A percentile compares a stretch with the other conserved stretches of the same genome.
phyloP scores from a whole-genome alignment of 352 stramenopile genomes.

The Pythium folliculosum region DNA sequence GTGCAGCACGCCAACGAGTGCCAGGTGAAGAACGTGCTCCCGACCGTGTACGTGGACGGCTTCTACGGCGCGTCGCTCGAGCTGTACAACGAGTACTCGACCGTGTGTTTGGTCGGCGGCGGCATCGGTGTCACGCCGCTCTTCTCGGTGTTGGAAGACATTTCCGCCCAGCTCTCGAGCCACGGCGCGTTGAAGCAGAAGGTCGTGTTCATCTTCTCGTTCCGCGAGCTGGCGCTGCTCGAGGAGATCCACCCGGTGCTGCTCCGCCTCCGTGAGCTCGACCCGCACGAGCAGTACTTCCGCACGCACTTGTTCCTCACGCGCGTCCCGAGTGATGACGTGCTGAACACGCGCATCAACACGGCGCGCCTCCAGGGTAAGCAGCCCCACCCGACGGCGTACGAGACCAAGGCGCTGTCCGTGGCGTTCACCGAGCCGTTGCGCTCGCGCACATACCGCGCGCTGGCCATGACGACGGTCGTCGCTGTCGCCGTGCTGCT shows the following conservation, averaged over 20 bases:
- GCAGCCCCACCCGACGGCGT: slow-evolving; percentile 7
- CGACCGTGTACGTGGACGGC: slow-evolving; percentile 45
- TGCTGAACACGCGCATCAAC: slow-evolving; percentile 22
- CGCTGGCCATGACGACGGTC: slow-evolving; percentile 5
- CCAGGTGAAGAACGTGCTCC: slow-evolving; percentile 18
- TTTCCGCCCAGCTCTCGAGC: slow-evolving; percentile 27
- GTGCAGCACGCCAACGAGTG: slow-evolving; percentile 38
- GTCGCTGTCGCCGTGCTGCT: slow-evolving; percentile 6
- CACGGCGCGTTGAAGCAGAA: slow-evolving; percentile 18
- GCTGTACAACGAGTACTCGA: slow-evolving; percentile 39
- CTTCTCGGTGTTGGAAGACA: slow-evolving; percentile 41
- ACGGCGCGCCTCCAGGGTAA: slow-evolving; percentile 11
- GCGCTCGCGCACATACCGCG: slow-evolving; percentile 15
- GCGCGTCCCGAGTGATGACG: slow-evolving; percentile 7
- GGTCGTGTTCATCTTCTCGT: slow-evolving; percentile 43
- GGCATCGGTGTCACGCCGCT: slow-evolving; percentile 46
- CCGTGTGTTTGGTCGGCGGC: slow-evolving; percentile 33
- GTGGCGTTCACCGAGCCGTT: slow-evolving; percentile 24
- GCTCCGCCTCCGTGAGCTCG: slow-evolving; percentile 27
- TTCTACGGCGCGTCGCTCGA: slow-evolving; percentile 42
- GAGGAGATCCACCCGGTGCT: slow-evolving; percentile 41
- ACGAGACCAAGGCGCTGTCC: not conserved
- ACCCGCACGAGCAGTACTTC: slow-evolving; percentile 31
- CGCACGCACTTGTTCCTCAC: slow-evolving; percentile 33
- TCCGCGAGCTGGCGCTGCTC: slow-evolving; percentile 40